phyloP scores from a whole-genome alignment of 176 grass and related monocot genomes.

The Calamus simplicifolius region DNA sequence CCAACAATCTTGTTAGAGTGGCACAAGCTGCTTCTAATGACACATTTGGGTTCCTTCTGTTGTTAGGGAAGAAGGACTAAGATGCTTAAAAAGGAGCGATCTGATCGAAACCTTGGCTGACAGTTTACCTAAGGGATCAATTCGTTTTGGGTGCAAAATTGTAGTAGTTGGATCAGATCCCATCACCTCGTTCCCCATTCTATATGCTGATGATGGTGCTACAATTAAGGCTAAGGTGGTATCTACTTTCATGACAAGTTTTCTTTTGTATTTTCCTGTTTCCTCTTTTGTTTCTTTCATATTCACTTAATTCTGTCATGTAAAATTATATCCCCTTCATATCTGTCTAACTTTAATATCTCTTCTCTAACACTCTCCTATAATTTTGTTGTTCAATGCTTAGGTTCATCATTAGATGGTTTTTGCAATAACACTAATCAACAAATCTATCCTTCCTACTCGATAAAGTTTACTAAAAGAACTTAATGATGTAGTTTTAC shows the following conservation, averaged over 20 bases:
- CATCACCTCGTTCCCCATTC: conserved; percentile 5
- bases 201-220: conserved; percentile 8
- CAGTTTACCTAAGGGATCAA: conserved; percentile 8
- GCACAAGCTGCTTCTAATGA: neutral
- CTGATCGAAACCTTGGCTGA: conserved; percentile 31
- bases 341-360: too few relatives aligned
- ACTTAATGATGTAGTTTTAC: too few relatives aligned
- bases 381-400: too few relatives aligned
- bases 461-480: too few relatives aligned
- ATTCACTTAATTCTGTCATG: too few relatives aligned
- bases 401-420: too few relatives aligned
- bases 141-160: conserved; percentile 28
- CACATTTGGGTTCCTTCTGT: neutral
- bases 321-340: too few relatives aligned
- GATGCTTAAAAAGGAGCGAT: conserved; percentile 31
- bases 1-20: too few relatives aligned
- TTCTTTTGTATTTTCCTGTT: neutral
- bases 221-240: conserved; percentile 31
- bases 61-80: conserved; percentile 3
- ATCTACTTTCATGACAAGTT: neutral
- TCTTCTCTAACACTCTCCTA: too few relatives aligned
- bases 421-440: too few relatives aligned
- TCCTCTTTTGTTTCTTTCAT: neutral
- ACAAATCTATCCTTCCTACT: too few relatives aligned
- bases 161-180: conserved; percentile 6